Percentiles rank a stretch among this genome's conserved stretches.
phyloP scores from a whole-genome alignment of 2,329 filamentous ascomycete species.

The Diaporthe vexans region DNA sequence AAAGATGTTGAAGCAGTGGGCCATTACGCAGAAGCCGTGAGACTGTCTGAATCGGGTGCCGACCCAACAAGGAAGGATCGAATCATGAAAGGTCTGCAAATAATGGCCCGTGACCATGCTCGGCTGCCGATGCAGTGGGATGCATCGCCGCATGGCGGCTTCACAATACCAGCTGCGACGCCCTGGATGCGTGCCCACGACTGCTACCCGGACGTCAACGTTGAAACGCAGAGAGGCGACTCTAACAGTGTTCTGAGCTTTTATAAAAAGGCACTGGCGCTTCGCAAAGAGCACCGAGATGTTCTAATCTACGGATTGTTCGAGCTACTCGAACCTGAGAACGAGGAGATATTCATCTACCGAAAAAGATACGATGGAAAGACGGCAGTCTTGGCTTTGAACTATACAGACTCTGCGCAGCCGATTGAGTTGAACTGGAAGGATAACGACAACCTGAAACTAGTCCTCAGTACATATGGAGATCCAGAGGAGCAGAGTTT shows the following conservation, averaged over 20 bases:
- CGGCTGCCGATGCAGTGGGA: conserved; percentile 79
- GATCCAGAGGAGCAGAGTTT: not conserved
- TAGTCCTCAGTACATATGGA: not conserved
- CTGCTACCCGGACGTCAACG: conserved; percentile 69
- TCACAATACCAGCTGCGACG: conserved; percentile 59
- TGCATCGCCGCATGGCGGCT: conserved; percentile 69
- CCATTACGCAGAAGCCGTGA: conserved; percentile 62
- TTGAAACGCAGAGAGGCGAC: conserved; percentile 61
- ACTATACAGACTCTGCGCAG: conserved; percentile 1
- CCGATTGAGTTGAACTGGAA: not conserved
- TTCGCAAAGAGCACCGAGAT: conserved; percentile 69
- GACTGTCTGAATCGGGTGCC: conserved; percentile 47
- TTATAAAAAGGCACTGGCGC: conserved; percentile 66
- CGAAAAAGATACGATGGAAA: conserved; percentile 50
- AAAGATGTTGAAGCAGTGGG: conserved; percentile 67
- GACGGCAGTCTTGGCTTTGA: not conserved
- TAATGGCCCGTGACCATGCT: conserved; percentile 74
- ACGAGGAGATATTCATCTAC: conserved; percentile 71
- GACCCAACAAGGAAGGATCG: conserved; percentile 58
- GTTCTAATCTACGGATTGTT: conserved; percentile 75
- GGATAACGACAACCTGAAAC: not conserved
- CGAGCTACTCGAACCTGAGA: conserved; percentile 62
- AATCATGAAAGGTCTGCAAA: conserved; percentile 57
- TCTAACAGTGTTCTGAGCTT: conserved; percentile 68
- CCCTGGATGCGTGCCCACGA: conserved; percentile 80